Evolutionary conservation across 2,329 filamentous ascomycete species (phyloP).

Genomic region (Sporothrix globosa): DNA sequence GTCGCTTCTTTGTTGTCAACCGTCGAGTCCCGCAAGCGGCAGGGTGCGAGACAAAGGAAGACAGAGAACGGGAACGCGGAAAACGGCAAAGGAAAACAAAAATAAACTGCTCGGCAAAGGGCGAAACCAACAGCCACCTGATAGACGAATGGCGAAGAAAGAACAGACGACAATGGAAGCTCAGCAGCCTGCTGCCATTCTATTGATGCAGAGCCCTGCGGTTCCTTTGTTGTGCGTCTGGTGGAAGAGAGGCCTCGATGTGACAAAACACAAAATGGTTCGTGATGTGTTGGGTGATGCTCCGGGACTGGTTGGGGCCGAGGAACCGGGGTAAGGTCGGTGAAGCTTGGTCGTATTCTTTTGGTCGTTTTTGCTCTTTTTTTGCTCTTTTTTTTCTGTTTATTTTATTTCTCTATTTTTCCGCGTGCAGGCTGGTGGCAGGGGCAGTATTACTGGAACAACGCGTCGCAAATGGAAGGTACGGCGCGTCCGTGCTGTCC

Average conservation of each 20-base stretch:
- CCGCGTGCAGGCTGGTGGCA: not conserved
- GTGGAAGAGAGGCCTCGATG: not conserved
- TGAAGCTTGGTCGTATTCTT: slow-evolving; percentile 9
- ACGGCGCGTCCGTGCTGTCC: slow-evolving; percentile 27
- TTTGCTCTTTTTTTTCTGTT: slow-evolving; percentile 27
- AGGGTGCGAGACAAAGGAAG: not conserved
- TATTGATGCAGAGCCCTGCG: not conserved
- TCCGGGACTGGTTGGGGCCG: slow-evolving; percentile 19
- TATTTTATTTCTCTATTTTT: slow-evolving; percentile 32
- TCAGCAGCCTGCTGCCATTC: slow-evolving; percentile 28
- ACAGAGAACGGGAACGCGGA: not conserved
- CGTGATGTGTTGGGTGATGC: slow-evolving; percentile 22
- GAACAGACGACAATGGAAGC: slow-evolving; percentile 14
- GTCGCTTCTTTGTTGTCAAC: slow-evolving; percentile 22
- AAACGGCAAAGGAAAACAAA: slow-evolving; percentile 16
- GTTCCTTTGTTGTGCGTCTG: not conserved
- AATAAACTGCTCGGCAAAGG: slow-evolving; percentile 17
- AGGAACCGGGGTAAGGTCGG: slow-evolving; percentile 24
- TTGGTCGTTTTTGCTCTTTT: slow-evolving; percentile 13
- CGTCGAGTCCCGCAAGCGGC: slow-evolving; percentile 28
- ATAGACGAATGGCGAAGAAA: not conserved
- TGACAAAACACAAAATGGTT: not conserved
- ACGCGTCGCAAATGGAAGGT: slow-evolving; percentile 28
- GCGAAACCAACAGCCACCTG: not conserved
- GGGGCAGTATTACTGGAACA: not conserved